Base-by-base conservation (phyloP, 345 rosid genomes). In the Barbarea vulgaris region DNA sequence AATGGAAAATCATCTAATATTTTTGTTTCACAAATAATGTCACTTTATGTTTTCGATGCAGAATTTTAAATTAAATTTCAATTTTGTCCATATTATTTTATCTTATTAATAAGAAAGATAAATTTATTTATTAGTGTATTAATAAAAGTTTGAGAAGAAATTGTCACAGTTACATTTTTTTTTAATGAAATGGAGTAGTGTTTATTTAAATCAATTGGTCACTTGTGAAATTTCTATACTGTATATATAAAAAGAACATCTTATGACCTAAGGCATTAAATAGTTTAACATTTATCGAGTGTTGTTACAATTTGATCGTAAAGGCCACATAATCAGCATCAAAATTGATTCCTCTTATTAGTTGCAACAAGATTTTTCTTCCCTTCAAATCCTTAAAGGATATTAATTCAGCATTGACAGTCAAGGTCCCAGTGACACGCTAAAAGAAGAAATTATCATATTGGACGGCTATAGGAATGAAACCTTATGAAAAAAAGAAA, bases 301-400 rank as follows among this genome's bases (percentile, higher is more conserved):
- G 19, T 25, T 11, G n/a, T 47, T 25, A 51, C 60, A 6, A 9
- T 37, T 48, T 63, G 54, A 64, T 42, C 36, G 41, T 15, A 54
- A 15, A 46, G 22, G 36, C 14, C 11, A 9, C 34, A 28, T 19
- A 65, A 28, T 34, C 10, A 60, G 27, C 61, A 17, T 36, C 31
- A 72, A 72, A 28, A 52, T 56, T 34, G 39, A 24, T n/a, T 55
- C 28, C 22, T 15, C 10, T 21, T 14, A 24, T 65, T 52, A 61
- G 64, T 60, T 60, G 64, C 69, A 68, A 33, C 47, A 69, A 68
- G n/a, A 60, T 27, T 51, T 75, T 68, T 24, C 59, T 66, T 65
- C 56, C 51, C 28, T 65, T 14, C 7, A 46, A 74, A 65, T 74
- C 66, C 72, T 75, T 48, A 25, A 59, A 53, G 69, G 44, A 51